Conservation (phyloP, 164 flowering plant genomes). For the Protea cynaroides region DNA sequence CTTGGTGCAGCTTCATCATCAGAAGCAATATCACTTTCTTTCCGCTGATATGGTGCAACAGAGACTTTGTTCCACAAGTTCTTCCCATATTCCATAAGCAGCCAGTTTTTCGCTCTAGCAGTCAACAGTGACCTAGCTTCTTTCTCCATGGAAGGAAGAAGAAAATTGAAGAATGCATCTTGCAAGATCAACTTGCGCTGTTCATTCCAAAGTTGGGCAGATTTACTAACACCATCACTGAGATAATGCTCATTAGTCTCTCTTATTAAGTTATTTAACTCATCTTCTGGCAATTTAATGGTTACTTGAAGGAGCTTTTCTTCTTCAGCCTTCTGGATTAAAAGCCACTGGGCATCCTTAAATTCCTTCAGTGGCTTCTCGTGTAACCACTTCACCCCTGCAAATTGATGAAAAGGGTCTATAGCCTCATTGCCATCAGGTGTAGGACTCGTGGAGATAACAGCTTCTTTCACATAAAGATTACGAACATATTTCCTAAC, state of each 20-base stretch:
- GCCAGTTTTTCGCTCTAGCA: conserved; percentile 73
- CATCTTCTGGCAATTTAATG: conserved; percentile 50
- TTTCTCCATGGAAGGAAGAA: conserved; percentile 87
- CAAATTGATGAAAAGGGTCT: conserved; percentile 83
- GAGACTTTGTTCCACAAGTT: conserved; percentile 79
- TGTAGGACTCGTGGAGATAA: conserved; percentile 77
- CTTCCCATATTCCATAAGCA: conserved; percentile 75
- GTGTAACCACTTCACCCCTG: conserved; percentile 76
- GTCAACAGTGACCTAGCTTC: conserved; percentile 75
- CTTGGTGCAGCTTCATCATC: conserved; percentile 85
- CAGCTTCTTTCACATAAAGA: conserved; percentile 63
- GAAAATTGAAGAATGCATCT: conserved; percentile 68
- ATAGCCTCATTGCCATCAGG: conserved; percentile 65
- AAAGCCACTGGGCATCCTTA: conserved; percentile 94
- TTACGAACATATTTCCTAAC: conserved; percentile 79
- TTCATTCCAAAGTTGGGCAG: conserved; percentile 93
- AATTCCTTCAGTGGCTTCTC: conserved; percentile 70
- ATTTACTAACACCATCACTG: conserved; percentile 78
- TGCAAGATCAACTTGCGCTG: conserved; percentile 73
- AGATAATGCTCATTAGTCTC: conserved; percentile 66
- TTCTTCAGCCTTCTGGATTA: conserved; percentile 95
- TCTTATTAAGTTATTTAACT: conserved; percentile 36
- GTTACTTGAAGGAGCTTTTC: conserved; percentile 84
- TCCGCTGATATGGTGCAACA: conserved; percentile 81
- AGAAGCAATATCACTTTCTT: conserved; percentile 52